Evolutionary conservation across 495 filamentous ascomycete species (phyloP), one percentile per base, ranked within the genome.

Genomic region (Parathielavia hyrcaniae): DNA sequence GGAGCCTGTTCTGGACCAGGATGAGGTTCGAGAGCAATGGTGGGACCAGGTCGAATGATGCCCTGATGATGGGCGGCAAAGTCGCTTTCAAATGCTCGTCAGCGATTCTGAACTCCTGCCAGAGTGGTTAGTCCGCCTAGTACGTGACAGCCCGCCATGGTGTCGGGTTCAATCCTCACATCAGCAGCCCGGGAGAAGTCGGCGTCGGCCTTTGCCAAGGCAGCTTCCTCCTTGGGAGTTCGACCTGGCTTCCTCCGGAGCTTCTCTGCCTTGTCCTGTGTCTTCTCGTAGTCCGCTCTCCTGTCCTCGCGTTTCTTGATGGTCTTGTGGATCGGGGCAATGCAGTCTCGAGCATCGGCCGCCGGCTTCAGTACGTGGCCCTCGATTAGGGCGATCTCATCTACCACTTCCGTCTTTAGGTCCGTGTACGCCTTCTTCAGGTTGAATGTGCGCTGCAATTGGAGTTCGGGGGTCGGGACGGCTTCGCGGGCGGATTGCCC

Each of bases 241-340:
- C 86, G 81, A 44, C 82, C 86, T 16, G 78, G 66, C 68, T 96
- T 96, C 66, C 84, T 86, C 60, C 81, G 74, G 22, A 83, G 77
- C 64, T 81, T 84, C 58, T 88, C 88, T 20, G 86, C 83, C 55
- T 85, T 83, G 55, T 86, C 81, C 66, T 91, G 83, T 57, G 84
- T 84, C 58, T 86, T 85, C 71, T 97, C 92, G 65, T 85, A 96
- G 68, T 97, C 92, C 46, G 93, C 65, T 78, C 95, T 87, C 72
- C 86, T 90, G 64, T 95, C 87, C 64, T 95, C 89, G 41, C 92
- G 78, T 67, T 89, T 92, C 75, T 96, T 96, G 69, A 97, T 92
- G 3, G 86, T 86, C 72, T 92, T 96, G 66, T 90, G 87, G 68
- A 96, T 77, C 0, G 89, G 87, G 55, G 81, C 78, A 57, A 96